Base-by-base conservation (phyloP, 2,329 filamentous ascomycete species). In the Fusarium sp. region DNA sequence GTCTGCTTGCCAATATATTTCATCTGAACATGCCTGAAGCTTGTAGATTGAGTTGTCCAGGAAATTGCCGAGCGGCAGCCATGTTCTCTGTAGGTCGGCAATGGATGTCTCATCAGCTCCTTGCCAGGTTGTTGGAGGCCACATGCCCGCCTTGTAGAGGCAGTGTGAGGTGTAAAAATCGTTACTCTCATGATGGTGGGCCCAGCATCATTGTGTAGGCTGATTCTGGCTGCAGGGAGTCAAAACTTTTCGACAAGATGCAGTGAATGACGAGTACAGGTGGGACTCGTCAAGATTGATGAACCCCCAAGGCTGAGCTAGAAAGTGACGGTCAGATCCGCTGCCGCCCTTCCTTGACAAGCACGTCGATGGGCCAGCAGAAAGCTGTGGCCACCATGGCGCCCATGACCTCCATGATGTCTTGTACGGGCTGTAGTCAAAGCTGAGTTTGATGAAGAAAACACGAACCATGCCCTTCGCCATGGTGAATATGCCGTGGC, bases 361-460 rank as follows among this genome's bases (percentile, higher is more conserved):
- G 64, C 35, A 23, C 37, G 34, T n/a, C 35, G 56, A 68, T 34
- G 60, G 48, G 57, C 30, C 50, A 30, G 27, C 9, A 30, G 43
- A 37, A 50, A 66, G 25, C 39, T 41, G 32, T 30, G 37, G 16
- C 45, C 41, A n/a, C 39, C 41, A 14, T 41, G 27, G n/a, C 37
- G 13, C 25, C 35, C 32, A 59, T 50, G 54, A 13, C 25, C 60
- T 18, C 35, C 30, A 45, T 50, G 32, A 34, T 56, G 18, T 23
- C 59, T 25, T 61, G 56, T 61, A 14, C 20, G 23, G 34, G 60
- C 45, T 67, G 57, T 32, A 41, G 25, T 59, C 67, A 39, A 61
- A 61, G 59, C 27, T 50, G 39, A 60, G 39, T 52, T 72, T 52
- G 64, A 68, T 54, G 39, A n/a, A 57, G 25, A 43, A 56, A 56